A percentile compares a stretch with the other conserved stretches of the same genome.
Evolutionary conservation across 2,329 filamentous ascomycete species (phyloP).

Genomic region (Aspergillus sp.): DNA sequence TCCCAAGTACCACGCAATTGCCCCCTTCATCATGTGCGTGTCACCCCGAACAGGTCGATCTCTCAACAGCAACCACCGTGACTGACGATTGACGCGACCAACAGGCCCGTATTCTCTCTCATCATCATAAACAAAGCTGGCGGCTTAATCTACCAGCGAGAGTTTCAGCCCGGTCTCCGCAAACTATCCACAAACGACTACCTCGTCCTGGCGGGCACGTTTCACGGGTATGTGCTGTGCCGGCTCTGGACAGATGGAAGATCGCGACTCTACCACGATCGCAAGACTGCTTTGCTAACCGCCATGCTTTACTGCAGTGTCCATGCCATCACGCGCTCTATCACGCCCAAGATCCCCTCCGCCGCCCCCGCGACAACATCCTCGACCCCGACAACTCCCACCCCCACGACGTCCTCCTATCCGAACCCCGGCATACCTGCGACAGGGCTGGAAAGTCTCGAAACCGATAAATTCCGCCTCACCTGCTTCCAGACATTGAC

Average conservation of each 20-base stretch:
- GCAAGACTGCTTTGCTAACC: not conserved
- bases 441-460: slow-evolving; percentile 83
- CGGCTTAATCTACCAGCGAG: slow-evolving; percentile 91
- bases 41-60: not conserved
- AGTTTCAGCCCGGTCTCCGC: slow-evolving; percentile 82
- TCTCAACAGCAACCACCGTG: not conserved
- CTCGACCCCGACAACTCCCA: slow-evolving; percentile 18
- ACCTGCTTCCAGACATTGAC: slow-evolving; percentile 96
- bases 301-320: slow-evolving; percentile 41
- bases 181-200: slow-evolving; percentile 95
- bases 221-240: slow-evolving; percentile 69
- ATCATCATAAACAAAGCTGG: slow-evolving; percentile 99
- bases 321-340: slow-evolving; percentile 61
- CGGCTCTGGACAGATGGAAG: too few species aligned
- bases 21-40: not conserved
- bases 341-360: slow-evolving; percentile 45
- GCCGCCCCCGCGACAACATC: slow-evolving; percentile 32
- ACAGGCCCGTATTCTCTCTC: slow-evolving; percentile 88
- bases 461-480: slow-evolving; percentile 89
- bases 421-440: slow-evolving; percentile 31
- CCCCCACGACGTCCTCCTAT: slow-evolving; percentile 25
- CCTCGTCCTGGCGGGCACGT: slow-evolving; percentile 92
- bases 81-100: not conserved
- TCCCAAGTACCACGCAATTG: not conserved
- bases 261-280: not conserved